Conservation (phyloP, 2,329 filamentous ascomycete genomes). For the Endocalyx cinctus region DNA sequence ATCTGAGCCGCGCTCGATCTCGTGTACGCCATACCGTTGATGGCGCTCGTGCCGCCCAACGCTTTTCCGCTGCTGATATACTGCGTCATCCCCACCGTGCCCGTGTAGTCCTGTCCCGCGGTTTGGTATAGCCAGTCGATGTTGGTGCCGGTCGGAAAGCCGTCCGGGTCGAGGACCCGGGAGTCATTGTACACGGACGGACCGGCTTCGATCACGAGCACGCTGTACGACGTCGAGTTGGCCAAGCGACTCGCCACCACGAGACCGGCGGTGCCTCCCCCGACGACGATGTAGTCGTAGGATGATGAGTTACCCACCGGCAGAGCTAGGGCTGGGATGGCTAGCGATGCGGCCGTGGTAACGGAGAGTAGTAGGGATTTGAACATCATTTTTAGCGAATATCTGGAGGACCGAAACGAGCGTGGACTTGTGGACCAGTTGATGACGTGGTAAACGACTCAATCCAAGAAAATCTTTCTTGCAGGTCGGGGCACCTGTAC, state of each 20-base stretch:
- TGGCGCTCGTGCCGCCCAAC: background rate
- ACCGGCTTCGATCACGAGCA: background rate
- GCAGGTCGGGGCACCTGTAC: no score
- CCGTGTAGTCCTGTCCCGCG: background rate
- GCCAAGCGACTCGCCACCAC: conserved; percentile 1
- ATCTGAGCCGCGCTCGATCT: conserved; percentile 30
- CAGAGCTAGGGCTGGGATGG: no score
- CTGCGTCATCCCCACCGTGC: background rate
- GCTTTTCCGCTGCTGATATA: background rate
- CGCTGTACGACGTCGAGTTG: background rate
- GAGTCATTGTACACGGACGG: background rate
- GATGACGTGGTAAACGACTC: no score
- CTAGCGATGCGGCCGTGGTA: no score
- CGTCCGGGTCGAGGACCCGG: background rate
- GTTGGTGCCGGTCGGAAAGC: background rate
- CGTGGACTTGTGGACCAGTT: no score
- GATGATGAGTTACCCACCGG: no score
- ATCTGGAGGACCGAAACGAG: no score
- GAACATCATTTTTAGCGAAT: no score
- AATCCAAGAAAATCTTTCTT: no score
- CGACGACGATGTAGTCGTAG: conserved; percentile 5
- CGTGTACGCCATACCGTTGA: conserved; percentile 31
- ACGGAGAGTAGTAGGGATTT: no score
- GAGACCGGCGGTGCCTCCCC: conserved; percentile 1
- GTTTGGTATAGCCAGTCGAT: background rate